Evolutionary conservation across 257 asterid species (phyloP), one percentile per base, ranked within the genome.

Genomic region (Solanum sparsipilum): DNA sequence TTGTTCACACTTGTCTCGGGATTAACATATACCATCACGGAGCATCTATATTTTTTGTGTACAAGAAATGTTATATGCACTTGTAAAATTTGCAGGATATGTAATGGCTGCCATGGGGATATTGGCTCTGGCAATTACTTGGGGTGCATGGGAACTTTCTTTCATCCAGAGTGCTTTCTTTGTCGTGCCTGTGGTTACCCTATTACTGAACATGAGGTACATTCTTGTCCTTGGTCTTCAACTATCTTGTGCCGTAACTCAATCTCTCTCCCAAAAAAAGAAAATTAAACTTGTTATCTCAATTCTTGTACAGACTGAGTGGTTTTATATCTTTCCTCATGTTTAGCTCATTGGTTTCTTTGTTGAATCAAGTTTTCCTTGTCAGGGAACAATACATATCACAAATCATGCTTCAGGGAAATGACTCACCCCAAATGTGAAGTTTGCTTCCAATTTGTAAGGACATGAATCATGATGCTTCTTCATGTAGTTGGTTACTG

Each of bases 391-490:
- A 92, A 94, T 74, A 78, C 96, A 18, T 97, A 94, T 91, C 99
- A 97, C 89, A 95, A 94, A 88, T 92, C 96, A 46, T 97, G 99
- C 94, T 97, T 97, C 96, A 96, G 94, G 90, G 98, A 96, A 92
- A 94, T 96, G 90, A 94, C 95, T 63, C 99, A 96, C 90, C 99
- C 98, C 65, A 97, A 93, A 90, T 97, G 98, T 91, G 99, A 94
- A 94, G 99, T 97, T 87, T 97, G 98, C 91, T 92, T 93, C 89
- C 98, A 96, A 89, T 97, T 93, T 92, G 99, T 96, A 93, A 90
- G 95, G 58, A 87, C 48, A 63, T 6, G 3, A 16, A 52, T 73
- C 65, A 52, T 52, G 65, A 60, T 87, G 44, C 52, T 21, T 88
- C 56, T 85, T 71, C 39, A 67, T 67, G 25, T 23, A 68, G 18